These are phyloP conservation scores for Vanderwaltozyma verrucispora DNA, from an alignment of 805 yeast species.

Conservation along the genomic window DNA sequence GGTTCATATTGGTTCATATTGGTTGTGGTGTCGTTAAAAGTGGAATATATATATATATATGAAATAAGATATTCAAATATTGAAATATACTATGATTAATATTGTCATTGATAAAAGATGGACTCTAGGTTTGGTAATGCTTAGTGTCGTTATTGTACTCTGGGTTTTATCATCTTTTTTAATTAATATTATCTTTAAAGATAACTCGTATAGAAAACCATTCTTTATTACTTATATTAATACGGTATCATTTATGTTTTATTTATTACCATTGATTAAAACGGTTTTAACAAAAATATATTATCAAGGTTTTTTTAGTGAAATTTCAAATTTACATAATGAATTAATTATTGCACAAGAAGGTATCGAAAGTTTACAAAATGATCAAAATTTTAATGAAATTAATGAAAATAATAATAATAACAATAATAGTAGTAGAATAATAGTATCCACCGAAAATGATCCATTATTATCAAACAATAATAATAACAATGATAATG, in stretches of 20 bases:
- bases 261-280: slow-evolving; percentile 45
- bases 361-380: slow-evolving; percentile 6
- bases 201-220: slow-evolving; percentile 70
- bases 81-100: too few species aligned
- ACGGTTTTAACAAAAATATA: slow-evolving; percentile 26
- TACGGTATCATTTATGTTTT: slow-evolving; percentile 74
- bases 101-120: slow-evolving; percentile 34
- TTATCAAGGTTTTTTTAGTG: slow-evolving; percentile 22
- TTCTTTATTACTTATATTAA: slow-evolving; percentile 86
- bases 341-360: slow-evolving; percentile 26
- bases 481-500: background rate
- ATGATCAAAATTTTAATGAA: background rate
- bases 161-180: slow-evolving; percentile 91
- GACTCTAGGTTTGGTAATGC: slow-evolving; percentile 67
- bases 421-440: background rate
- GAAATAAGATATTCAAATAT: too few species aligned
- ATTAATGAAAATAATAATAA: background rate
- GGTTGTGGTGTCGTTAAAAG: too few species aligned
- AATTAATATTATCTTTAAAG: slow-evolving; percentile 66
- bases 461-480: background rate
- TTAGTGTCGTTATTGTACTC: slow-evolving; percentile 64
- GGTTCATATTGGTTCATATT: too few species aligned
- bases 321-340: slow-evolving; percentile 19
- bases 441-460: background rate
- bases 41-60: too few species aligned